A percentile compares a stretch with the other conserved stretches of the same genome.
Evolutionary conservation across 805 yeast species (phyloP).

Genomic region (Ogataea methanolica): DNA sequence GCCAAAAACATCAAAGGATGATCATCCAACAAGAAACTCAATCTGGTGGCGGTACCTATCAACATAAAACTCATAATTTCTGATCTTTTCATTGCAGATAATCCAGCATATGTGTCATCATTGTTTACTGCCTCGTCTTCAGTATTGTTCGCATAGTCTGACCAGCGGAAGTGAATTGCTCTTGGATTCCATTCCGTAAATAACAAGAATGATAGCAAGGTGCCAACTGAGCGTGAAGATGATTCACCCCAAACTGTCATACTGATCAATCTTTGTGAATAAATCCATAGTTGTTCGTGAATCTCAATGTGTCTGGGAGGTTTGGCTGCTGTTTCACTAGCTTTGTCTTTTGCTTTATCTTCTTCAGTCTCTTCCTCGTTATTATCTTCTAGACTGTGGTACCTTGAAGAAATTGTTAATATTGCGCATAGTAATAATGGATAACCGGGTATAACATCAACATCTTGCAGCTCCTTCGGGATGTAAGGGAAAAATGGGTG

Average conservation of each 20-base stretch:
- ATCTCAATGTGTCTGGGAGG: slow-evolving; percentile 44
- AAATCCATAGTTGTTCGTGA: slow-evolving; percentile 80
- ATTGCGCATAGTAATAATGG: slow-evolving; percentile 81
- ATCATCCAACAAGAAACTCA: slow-evolving; percentile 77
- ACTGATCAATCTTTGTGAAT: slow-evolving; percentile 75
- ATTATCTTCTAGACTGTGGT: slow-evolving; percentile 52
- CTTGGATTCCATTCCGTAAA: slow-evolving; percentile 96
- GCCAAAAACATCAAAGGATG: slow-evolving; percentile 75
- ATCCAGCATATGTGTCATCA: slow-evolving; percentile 58
- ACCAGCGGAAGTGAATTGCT: slow-evolving; percentile 86
- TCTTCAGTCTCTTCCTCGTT: slow-evolving; percentile 22
- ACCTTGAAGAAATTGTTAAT: slow-evolving; percentile 74
- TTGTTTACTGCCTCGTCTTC: slow-evolving; percentile 35
- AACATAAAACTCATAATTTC: slow-evolving; percentile 94
- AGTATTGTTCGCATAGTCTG: slow-evolving; percentile 70
- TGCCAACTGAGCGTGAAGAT: slow-evolving; percentile 79
- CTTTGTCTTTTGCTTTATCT: slow-evolving; percentile 20
- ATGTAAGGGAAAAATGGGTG: slow-evolving; percentile 90
- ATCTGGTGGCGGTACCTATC: slow-evolving; percentile 78
- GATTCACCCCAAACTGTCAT: slow-evolving; percentile 95
- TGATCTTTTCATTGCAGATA: slow-evolving; percentile 80
- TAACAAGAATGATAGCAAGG: slow-evolving; percentile 75
- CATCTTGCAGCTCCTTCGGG: slow-evolving; percentile 66
- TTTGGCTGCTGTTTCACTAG: background rate
- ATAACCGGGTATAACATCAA: slow-evolving; percentile 64